Evolutionary conservation across 805 yeast species (phyloP).

Genomic region (Ogataea parapolymorpha): DNA sequence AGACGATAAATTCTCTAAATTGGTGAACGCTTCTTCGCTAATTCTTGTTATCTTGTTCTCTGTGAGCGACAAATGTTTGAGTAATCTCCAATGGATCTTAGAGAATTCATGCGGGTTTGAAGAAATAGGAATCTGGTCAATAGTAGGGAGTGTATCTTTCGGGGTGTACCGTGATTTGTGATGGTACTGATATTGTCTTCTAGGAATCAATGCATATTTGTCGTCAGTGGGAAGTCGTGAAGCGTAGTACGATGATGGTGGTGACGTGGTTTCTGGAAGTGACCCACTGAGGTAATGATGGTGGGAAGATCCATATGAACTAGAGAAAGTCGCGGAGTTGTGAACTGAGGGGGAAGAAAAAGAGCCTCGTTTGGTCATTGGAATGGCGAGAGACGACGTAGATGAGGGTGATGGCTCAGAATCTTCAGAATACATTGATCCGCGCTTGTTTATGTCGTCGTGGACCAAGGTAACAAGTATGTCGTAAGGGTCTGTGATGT

Average conservation of each 20-base stretch:
- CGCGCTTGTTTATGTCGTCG: constrained; percentile 42
- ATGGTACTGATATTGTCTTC: constrained; percentile 27
- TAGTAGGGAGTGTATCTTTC: constrained; percentile 5
- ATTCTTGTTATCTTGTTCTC: constrained; percentile 38
- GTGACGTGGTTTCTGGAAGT: constrained; percentile 23
- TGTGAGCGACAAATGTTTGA: constrained; percentile 39
- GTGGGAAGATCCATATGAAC: constrained; percentile 21
- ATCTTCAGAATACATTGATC: constrained; percentile 23
- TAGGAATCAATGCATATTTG: constrained; percentile 14
- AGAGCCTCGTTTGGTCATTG: constrained; percentile 20
- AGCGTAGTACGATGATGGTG: constrained; percentile 18
- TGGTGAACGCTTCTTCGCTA: constrained; percentile 30
- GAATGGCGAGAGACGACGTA: constrained; percentile 18
- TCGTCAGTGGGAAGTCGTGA: constrained; percentile 17
- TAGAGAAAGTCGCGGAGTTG: constrained; percentile 8
- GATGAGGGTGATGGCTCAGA: constrained; percentile 17
- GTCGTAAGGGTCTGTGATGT: constrained; percentile 50
- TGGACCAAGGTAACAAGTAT: constrained; percentile 49
- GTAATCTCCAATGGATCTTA: constrained; percentile 32
- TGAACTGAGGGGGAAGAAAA: constrained; percentile 21
- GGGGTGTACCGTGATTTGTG: constrained; percentile 18
- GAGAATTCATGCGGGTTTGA: neutral
- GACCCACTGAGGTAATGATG: constrained; percentile 28
- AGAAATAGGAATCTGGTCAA: neutral
- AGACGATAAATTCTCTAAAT: constrained; percentile 33